These are phyloP conservation scores for Mucor circinelloides DNA, from an alignment of 371 early-diverging fungal genomes.

Conservation along the genomic window DNA sequence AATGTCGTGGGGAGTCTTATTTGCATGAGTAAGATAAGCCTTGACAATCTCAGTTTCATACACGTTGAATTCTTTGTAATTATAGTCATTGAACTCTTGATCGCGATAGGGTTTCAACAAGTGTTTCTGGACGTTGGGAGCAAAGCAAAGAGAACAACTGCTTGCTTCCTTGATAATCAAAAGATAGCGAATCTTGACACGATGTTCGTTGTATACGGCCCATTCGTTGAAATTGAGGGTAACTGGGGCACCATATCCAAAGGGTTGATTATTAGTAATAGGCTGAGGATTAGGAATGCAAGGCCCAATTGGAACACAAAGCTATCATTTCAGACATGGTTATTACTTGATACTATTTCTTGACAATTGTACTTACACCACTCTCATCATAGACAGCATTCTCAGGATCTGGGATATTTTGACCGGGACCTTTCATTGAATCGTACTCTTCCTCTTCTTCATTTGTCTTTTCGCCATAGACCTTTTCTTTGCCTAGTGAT, in stretches of 20 bases:
- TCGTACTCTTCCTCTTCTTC: not conserved
- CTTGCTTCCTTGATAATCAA: constrained; percentile 46
- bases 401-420: constrained; percentile 38
- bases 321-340: constrained; percentile 12
- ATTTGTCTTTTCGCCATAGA: not conserved
- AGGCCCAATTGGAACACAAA: constrained; percentile 51
- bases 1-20: constrained; percentile 21
- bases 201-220: constrained; percentile 55
- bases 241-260: not conserved
- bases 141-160: constrained; percentile 46
- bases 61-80: constrained; percentile 16
- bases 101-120: constrained; percentile 24
- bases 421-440: constrained; percentile 56
- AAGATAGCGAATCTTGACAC: constrained; percentile 58
- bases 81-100: constrained; percentile 12
- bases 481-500: constrained; percentile 46
- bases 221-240: constrained; percentile 58
- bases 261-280: not conserved
- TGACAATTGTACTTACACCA: constrained; percentile 26
- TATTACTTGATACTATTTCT: not conserved
- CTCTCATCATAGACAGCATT: constrained; percentile 33
- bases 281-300: constrained; percentile 5
- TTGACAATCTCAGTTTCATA: constrained; percentile 32
- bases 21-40: constrained; percentile 22
- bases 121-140: not conserved